Percentiles rank a stretch among this genome's conserved stretches.
phyloP scores from a whole-genome alignment of 352 stramenopile genomes.

The Phytophthora sojae region DNA sequence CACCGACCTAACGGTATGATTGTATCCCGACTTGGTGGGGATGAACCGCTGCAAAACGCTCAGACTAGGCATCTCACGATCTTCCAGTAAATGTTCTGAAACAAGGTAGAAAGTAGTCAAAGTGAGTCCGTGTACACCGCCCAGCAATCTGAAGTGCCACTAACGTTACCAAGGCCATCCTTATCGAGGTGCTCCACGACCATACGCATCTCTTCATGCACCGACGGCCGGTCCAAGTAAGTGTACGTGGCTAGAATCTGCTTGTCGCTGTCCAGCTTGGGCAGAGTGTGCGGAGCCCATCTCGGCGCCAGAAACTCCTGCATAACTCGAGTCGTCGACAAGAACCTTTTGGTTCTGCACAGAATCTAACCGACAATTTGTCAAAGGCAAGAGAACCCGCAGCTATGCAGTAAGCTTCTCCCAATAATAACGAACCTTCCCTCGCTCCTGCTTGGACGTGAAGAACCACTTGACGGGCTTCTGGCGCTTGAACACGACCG shows the following conservation, averaged over 20 bases:
- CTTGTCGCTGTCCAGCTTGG: conserved; percentile 37
- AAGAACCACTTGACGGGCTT: conserved; percentile 78
- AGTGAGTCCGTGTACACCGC: background rate
- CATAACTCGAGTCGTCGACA: conserved; percentile 54
- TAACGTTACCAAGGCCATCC: conserved; percentile 38
- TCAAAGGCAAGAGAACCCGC: background rate
- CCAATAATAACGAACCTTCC: conserved; percentile 44
- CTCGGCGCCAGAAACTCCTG: conserved; percentile 56
- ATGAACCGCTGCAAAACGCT: conserved; percentile 77
- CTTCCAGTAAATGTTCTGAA: conserved; percentile 46
- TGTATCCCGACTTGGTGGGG: conserved; percentile 73
- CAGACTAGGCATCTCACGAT: conserved; percentile 60
- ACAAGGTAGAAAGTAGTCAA: background rate
- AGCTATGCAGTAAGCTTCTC: background rate
- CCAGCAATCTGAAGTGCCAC: background rate
- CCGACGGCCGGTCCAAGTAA: conserved; percentile 58
- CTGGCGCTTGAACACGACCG: conserved; percentile 78
- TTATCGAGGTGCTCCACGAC: conserved; percentile 69
- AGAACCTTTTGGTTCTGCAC: conserved; percentile 69
- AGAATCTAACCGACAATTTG: conserved; percentile 49
- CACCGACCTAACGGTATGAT: conserved; percentile 69
- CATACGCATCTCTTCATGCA: conserved; percentile 48
- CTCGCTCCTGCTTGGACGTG: conserved; percentile 74
- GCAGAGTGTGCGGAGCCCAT: conserved; percentile 14
- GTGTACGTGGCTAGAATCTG: conserved; percentile 61